Evolutionary conservation across 2,329 filamentous ascomycete genomes (phyloP), one percentile per base, ranked within the genome.

Genomic region (Cladosporium sp.): DNA sequence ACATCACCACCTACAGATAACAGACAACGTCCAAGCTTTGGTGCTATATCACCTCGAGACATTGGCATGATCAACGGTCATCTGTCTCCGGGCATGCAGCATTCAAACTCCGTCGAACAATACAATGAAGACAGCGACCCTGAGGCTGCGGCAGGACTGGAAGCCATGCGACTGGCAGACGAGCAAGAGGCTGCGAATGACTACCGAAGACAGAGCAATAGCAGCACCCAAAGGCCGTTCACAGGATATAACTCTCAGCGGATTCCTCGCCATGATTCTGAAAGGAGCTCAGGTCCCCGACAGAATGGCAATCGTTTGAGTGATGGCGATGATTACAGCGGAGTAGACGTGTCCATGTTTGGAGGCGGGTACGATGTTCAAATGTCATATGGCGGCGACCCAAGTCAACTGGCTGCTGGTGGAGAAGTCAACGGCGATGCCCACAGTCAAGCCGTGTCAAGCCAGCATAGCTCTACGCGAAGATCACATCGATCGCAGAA

Each of bases 101-200:
- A 71, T 51, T 66, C 72, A 33, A 72, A 73, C 53, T 72, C 74
- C 52, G 71, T 70, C 53, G 70, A 45, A 9, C 55, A 71, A 5
- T 77, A 77, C 58, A 75, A 76, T 55, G 86, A 92, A 49, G 89
- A 94, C 43, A 94, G 89, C 62, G 92, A 97, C 63, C 83, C 86
- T 0, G 92, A 96, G 67, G 92, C 86, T 16, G 84, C 86, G 33
- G 88, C 88, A 53, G 92, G 93, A 13, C 72, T 94, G 45, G 80
- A 87, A 63, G 90, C 90, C 57, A 82, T 97, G 78, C 83, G 83
- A 52, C 82, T 91, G 70, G 90, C 89, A 4, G 89, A 95, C 54
- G 80, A 89, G 65, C 77, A 83, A 64, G 87, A 94, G 53, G 82
- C 83, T 43, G 75, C 70, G 5, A 75, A 79, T 38, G 76, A 77